Conservation (phyloP, 352 stramenopile genomes). For the Thraustochytrium aureum region DNA sequence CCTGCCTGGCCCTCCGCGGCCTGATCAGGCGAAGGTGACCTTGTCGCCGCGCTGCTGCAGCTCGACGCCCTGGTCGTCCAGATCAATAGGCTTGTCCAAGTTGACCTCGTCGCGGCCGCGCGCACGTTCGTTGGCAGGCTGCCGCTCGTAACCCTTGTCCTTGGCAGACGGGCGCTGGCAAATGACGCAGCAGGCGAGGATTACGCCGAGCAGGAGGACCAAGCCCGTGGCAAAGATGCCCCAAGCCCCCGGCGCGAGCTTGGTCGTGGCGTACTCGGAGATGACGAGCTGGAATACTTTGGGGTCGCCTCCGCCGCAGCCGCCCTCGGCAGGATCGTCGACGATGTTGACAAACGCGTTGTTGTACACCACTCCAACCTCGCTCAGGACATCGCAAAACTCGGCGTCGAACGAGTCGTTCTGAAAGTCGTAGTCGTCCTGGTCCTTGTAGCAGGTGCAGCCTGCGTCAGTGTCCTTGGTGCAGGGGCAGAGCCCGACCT, state of each 20-base stretch:
- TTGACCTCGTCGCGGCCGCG: neutral
- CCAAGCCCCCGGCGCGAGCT: constrained; percentile 25
- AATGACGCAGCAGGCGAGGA: constrained; percentile 45
- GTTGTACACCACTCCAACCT: neutral
- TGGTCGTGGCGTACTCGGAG: constrained; percentile 17
- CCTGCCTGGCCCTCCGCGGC: too few relatives aligned
- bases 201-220: constrained; percentile 44
- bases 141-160: neutral
- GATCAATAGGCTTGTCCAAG: neutral
- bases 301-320: constrained; percentile 47
- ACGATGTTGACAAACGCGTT: neutral
- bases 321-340: neutral
- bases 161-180: neutral
- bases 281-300: constrained; percentile 41
- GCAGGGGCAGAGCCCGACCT: constrained; percentile 38
- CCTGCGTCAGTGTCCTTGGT: neutral
- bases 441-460: constrained; percentile 38
- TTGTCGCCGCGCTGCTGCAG: neutral
- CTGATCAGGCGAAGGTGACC: too few relatives aligned
- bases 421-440: constrained; percentile 8
- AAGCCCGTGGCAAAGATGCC: constrained; percentile 9
- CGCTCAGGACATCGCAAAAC: constrained; percentile 25
- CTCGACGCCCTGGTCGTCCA: neutral
- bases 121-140: too few relatives aligned
- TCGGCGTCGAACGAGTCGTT: constrained; percentile 24